Percentiles rank a stretch among this genome's conserved stretches.
These are phyloP conservation scores for Corymbia maculata DNA, from an alignment of 345 rosid genomes.

Conservation along the genomic window DNA sequence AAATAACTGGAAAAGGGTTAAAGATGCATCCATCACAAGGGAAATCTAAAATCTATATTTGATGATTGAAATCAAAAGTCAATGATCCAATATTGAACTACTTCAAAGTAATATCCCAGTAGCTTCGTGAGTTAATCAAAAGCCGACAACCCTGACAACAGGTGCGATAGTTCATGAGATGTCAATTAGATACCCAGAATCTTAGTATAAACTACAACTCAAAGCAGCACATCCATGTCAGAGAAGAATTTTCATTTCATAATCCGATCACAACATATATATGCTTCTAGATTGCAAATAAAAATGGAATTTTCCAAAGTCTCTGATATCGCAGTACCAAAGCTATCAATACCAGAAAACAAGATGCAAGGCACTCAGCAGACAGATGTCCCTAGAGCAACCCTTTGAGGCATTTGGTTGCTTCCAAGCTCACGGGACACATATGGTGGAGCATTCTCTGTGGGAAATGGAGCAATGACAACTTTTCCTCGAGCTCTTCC, in stretches of 20 bases:
- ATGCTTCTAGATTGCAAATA: not conserved
- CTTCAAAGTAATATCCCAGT: not conserved
- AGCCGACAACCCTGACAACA: not conserved
- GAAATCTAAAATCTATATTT: not conserved
- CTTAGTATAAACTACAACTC: not conserved
- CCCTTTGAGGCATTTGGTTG: not conserved
- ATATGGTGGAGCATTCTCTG: not conserved
- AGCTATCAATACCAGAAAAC: not conserved
- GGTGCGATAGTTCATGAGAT: not conserved
- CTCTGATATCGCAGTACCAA: not conserved
- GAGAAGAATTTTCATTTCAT: not conserved
- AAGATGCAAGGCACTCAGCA: not conserved
- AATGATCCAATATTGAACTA: not conserved
- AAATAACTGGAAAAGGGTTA: not conserved
- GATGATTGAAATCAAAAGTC: not conserved
- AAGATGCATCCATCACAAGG: not conserved
- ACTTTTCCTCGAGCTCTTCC: slow-evolving; percentile 39
- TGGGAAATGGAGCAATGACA: slow-evolving; percentile 20
- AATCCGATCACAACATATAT: not conserved
- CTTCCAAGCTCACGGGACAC: not conserved
- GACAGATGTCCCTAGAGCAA: not conserved
- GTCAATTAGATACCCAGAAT: not conserved
- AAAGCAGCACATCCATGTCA: not conserved
- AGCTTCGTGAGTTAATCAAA: not conserved
- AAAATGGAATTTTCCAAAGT: not conserved